A percentile compares a stretch with the other conserved stretches of the same genome.
Evolutionary conservation across 768 basidiomycete species (phyloP).

Genomic region (Suillus plorans): DNA sequence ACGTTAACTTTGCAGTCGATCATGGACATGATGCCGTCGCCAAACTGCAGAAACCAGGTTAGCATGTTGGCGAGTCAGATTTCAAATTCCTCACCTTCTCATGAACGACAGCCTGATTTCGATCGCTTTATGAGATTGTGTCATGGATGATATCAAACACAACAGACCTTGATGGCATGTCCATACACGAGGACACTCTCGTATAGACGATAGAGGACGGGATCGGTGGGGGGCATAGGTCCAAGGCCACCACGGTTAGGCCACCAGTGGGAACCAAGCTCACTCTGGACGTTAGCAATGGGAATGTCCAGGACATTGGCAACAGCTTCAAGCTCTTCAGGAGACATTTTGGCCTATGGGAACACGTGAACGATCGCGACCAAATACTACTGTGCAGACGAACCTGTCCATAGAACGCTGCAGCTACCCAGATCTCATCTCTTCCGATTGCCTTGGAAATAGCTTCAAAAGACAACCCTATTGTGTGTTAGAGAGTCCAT

Average conservation of each 20-base stretch:
- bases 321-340: slow-evolving; percentile 58
- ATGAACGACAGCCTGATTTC: slow-evolving; percentile 62
- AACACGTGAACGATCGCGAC: slow-evolving; percentile 1
- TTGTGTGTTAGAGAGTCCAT: neutral
- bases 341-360: slow-evolving; percentile 62
- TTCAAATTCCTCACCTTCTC: slow-evolving; percentile 52
- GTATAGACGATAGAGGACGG: slow-evolving; percentile 78
- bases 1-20: slow-evolving; percentile 77
- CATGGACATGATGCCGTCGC: slow-evolving; percentile 89
- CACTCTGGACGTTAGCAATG: slow-evolving; percentile 35
- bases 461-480: slow-evolving; percentile 68
- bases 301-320: slow-evolving; percentile 49
- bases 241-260: slow-evolving; percentile 69
- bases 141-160: neutral
- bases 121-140: neutral
- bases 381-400: slow-evolving; percentile 10
- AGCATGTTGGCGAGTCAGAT: neutral
- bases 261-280: slow-evolving; percentile 68
- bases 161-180: slow-evolving; percentile 68
- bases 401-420: slow-evolving; percentile 81
- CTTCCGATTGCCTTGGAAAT: slow-evolving; percentile 64
- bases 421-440: slow-evolving; percentile 82
- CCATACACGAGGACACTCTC: slow-evolving; percentile 82
- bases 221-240: slow-evolving; percentile 72
- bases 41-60: slow-evolving; percentile 49